Conservation (phyloP, 805 yeast species). For the Monosporozyma aquatica region DNA sequence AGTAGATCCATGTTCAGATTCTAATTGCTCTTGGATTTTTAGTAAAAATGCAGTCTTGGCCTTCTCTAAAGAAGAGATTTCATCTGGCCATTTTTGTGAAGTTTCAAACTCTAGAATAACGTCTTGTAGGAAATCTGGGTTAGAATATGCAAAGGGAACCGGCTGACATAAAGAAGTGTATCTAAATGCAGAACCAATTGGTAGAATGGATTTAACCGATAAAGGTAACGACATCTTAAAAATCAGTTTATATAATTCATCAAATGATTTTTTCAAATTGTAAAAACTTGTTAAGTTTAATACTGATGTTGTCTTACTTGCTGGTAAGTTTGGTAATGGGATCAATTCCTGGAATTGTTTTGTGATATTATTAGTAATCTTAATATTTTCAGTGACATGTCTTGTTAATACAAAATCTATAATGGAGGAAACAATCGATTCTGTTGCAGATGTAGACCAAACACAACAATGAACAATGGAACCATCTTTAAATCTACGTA, state of each 20-base stretch:
- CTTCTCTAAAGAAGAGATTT: conserved; percentile 70
- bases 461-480: conserved; percentile 82
- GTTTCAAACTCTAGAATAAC: conserved; percentile 80
- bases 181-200: conserved; percentile 67
- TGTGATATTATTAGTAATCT: conserved; percentile 29
- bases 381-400: conserved; percentile 44
- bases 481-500: conserved; percentile 91
- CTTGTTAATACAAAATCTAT: conserved; percentile 51
- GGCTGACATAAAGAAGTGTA: conserved; percentile 72
- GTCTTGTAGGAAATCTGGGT: conserved; percentile 73
- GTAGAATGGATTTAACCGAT: conserved; percentile 57
- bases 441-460: conserved; percentile 54
- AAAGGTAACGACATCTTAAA: conserved; percentile 56
- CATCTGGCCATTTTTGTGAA: conserved; percentile 94
- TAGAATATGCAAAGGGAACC: conserved; percentile 66
- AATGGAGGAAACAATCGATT: conserved; percentile 59
- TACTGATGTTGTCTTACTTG: conserved; percentile 46
- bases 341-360: conserved; percentile 40
- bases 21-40: conserved; percentile 46
- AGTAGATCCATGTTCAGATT: conserved; percentile 39
- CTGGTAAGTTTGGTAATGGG: conserved; percentile 54
- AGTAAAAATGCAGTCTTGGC: conserved; percentile 85
- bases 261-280: conserved; percentile 44
- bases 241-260: conserved; percentile 45
- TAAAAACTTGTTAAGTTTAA: conserved; percentile 36